Evolutionary conservation across 768 basidiomycete genomes (phyloP).

Genomic region (Calocera viscosa): DNA sequence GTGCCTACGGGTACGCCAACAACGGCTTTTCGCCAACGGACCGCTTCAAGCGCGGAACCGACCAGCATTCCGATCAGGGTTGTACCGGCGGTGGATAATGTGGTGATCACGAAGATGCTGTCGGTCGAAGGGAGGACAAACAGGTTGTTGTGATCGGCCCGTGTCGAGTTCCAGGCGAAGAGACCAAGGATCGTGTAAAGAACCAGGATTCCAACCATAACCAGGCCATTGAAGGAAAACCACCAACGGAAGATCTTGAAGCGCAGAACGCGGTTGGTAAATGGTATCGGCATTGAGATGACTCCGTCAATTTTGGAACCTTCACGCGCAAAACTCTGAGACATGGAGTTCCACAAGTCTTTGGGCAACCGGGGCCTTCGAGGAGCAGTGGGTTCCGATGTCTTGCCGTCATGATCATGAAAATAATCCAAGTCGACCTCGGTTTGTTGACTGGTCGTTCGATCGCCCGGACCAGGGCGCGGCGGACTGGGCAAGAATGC

Average conservation of each 20-base stretch:
- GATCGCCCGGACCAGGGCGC: not conserved
- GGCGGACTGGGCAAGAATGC: not conserved
- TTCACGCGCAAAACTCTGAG: not conserved
- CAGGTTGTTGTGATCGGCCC: not conserved
- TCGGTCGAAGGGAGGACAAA: not conserved
- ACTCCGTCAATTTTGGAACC: not conserved
- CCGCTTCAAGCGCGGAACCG: not conserved
- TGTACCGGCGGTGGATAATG: not conserved
- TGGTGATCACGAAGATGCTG: not conserved
- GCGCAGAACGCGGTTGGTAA: not conserved
- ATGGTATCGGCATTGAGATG: not conserved
- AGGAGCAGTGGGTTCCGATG: not conserved
- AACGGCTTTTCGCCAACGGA: not conserved
- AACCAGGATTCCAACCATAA: not conserved
- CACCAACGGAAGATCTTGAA: conserved; percentile 5
- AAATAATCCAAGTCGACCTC: not conserved
- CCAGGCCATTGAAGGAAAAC: conserved; percentile 1
- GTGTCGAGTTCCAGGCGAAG: not conserved
- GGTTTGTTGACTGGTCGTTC: not conserved
- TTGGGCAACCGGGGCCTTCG: not conserved
- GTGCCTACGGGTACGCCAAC: not conserved
- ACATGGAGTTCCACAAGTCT: not conserved
- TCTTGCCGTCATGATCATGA: not conserved
- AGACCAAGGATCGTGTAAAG: not conserved
- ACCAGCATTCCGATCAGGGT: not conserved